Base-by-base conservation (phyloP, 2,329 filamentous ascomycete species). In the Exophiala lecanii-corni region DNA sequence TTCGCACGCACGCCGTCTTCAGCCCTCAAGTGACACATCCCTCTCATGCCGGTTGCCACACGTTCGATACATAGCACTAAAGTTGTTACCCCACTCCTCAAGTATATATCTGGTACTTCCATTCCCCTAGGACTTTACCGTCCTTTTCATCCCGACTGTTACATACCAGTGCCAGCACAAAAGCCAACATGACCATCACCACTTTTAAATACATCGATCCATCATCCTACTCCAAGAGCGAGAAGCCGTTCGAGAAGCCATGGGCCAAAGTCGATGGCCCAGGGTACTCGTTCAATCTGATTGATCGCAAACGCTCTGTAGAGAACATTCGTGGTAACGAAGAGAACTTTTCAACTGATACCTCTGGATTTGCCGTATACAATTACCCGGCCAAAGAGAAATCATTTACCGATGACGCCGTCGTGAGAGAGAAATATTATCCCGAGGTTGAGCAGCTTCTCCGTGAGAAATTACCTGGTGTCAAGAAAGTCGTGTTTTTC, bases 231-330 rank as follows among this genome's bases (percentile, higher is more conserved):
- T 64, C 64, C 52, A 62, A 62, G 13, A 43, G 60, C 44, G 58
- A 59, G 18, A 55, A 51, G 26, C 49, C 56, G 6, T 59, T 59
- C 43, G 55, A 62, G 41, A 79, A 79, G 57, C 75, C 79, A 1
- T 84, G 80, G 80, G 59, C 65, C 54, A 84, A 84, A 55, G 81
- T 84, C 28, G 81, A 84, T 57, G 73, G 71, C 0, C 72, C 74
- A 31, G 73, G 70, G 12, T 64, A 63, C n/a, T 79, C 75, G 4
- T 83, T 73, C 63, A 61, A 60, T 16, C 62, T 74, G 10, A 62
- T 60, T 23, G 65, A 71, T 23, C 62, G 71, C 49, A 56, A 65
- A 13, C 71, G 72, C 9, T 54, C 68, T 2, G 77, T 83, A 0
- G 57, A 71, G 57, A 71, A 81, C 58, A 62, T 83, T 19, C 73